Percentiles rank a stretch among this genome's conserved stretches.
phyloP scores from a whole-genome alignment of 345 rosid species.

The Excoecaria cochinchinensis region DNA sequence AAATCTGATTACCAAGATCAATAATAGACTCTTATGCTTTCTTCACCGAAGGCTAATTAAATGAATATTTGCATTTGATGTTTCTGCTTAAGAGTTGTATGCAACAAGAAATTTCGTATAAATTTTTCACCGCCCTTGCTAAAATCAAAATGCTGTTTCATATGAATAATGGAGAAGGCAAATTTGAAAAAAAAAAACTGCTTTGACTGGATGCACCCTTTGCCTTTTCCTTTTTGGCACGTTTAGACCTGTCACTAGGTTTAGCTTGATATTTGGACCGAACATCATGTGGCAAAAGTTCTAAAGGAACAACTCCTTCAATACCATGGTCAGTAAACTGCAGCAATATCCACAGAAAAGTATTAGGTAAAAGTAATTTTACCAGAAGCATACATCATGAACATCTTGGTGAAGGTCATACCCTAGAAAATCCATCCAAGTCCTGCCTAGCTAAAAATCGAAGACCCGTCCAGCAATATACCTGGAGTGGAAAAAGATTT shows the following conservation, averaged over 20 bases:
- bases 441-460: slow-evolving; percentile 92
- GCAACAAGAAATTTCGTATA: too few species aligned
- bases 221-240: slow-evolving; percentile 80
- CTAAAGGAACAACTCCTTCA: too few species aligned
- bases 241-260: too few species aligned
- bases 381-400: neutral
- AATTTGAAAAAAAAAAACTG: slow-evolving; percentile 37
- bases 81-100: neutral
- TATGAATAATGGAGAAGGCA: too few species aligned
- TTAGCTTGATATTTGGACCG: too few species aligned
- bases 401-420: slow-evolving; percentile 30
- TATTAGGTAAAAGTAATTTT: slow-evolving; percentile 1
- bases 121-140: too few species aligned
- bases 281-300: too few species aligned
- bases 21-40: neutral
- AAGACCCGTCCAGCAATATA: slow-evolving; percentile 99
- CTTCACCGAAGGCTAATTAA: neutral
- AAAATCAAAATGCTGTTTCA: too few species aligned
- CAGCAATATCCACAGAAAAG: slow-evolving; percentile 17
- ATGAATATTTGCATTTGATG: neutral
- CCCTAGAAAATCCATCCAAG: slow-evolving; percentile 92
- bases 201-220: slow-evolving; percentile 55
- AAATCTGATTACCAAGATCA: too few species aligned
- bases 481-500: slow-evolving; percentile 42
- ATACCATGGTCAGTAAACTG: too few species aligned